Evolutionary conservation across 1,284 basidiomycete genomes (phyloP).

Genomic region (Malassezia sp.): DNA sequence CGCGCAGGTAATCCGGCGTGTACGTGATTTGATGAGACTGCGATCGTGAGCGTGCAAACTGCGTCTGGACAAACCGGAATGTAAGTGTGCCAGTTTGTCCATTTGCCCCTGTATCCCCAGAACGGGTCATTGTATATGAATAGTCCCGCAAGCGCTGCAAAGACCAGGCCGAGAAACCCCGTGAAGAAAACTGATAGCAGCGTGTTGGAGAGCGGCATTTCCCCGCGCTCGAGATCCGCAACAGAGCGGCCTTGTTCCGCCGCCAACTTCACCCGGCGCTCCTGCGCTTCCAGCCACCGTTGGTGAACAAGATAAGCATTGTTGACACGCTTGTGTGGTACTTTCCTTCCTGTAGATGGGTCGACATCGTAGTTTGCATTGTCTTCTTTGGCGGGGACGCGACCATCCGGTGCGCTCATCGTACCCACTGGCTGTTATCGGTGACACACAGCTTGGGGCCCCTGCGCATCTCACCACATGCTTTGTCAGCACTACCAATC

Average conservation of each 20-base stretch:
- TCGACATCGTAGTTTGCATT: slow-evolving; percentile 22
- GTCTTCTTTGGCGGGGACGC: background rate
- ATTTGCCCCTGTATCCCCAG: slow-evolving; percentile 44
- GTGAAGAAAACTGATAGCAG: slow-evolving; percentile 12
- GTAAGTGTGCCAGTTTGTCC: slow-evolving; percentile 29
- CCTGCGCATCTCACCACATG: too few relatives aligned
- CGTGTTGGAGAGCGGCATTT: background rate
- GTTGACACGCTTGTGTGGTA: slow-evolving; percentile 40
- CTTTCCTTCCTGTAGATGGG: slow-evolving; percentile 29
- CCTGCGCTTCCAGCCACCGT: slow-evolving; percentile 31
- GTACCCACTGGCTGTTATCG: background rate
- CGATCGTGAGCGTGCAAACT: background rate
- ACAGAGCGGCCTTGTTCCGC: slow-evolving; percentile 4
- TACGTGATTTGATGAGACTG: slow-evolving; percentile 54
- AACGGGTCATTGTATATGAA: slow-evolving; percentile 38
- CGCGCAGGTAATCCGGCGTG: slow-evolving; percentile 59
- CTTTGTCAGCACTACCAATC: too few relatives aligned
- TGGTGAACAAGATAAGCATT: slow-evolving; percentile 35
- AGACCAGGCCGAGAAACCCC: slow-evolving; percentile 20
- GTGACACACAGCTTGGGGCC: background rate
- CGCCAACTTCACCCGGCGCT: slow-evolving; percentile 20
- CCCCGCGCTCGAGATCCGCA: slow-evolving; percentile 2
- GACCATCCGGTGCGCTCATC: background rate
- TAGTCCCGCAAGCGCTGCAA: slow-evolving; percentile 19
- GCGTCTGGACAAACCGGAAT: slow-evolving; percentile 27